Evolutionary conservation across 1,284 basidiomycete species (phyloP).

Genomic region (Heimioporus retisporus): DNA sequence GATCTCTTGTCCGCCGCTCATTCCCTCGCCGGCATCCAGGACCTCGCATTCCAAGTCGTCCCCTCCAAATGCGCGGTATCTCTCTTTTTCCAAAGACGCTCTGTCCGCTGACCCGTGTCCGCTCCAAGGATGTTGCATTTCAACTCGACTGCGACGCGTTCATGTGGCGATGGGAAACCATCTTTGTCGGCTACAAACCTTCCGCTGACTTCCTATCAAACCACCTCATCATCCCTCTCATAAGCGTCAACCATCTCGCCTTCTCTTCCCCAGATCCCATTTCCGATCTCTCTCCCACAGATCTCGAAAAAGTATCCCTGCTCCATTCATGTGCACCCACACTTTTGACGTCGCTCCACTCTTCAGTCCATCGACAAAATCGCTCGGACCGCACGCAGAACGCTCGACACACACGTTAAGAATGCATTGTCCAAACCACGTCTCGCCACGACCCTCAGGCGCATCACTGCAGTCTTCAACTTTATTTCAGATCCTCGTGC

Average conservation of each 20-base stretch:
- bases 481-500: conserved; percentile 70
- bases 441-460: conserved; percentile 69
- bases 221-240: conserved; percentile 79
- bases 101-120: conserved; percentile 25
- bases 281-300: conserved; percentile 60
- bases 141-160: conserved; percentile 67
- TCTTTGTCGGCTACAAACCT: conserved; percentile 66
- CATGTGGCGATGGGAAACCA: conserved; percentile 84
- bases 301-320: conserved; percentile 72
- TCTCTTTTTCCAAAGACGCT: conserved; percentile 9
- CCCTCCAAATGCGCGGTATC: conserved; percentile 69
- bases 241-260: conserved; percentile 73
- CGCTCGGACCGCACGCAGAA: conserved; percentile 72
- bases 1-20: conserved; percentile 66
- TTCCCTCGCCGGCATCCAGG: conserved; percentile 64
- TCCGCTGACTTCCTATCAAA: conserved; percentile 79
- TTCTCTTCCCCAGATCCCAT: conserved; percentile 70
- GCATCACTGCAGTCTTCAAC: conserved; percentile 77
- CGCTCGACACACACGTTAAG: conserved; percentile 75
- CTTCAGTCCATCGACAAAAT: conserved; percentile 72
- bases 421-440: conserved; percentile 75
- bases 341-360: conserved; percentile 13
- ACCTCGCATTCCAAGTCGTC: conserved; percentile 66
- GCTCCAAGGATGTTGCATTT: conserved; percentile 70
- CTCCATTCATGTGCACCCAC: conserved; percentile 13